These are phyloP conservation scores for Metarhizium rileyi DNA, from an alignment of 2,329 filamentous ascomycete species.

Conservation along the genomic window DNA sequence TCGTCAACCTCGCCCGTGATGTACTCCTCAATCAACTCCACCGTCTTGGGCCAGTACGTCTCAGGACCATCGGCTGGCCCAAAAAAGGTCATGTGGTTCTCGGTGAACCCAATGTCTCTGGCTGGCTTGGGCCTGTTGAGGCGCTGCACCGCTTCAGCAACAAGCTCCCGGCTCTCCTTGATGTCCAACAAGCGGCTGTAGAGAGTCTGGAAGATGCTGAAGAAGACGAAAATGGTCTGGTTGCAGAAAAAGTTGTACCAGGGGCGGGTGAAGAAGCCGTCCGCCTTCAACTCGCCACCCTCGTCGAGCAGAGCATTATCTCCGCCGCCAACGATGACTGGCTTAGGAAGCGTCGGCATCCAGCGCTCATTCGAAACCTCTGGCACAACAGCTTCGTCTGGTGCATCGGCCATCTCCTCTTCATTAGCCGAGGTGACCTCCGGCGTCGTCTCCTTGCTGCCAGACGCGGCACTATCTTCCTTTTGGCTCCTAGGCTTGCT, in stretches of 20 bases:
- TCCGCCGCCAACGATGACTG: constrained; percentile 41
- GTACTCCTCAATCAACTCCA: constrained; percentile 78
- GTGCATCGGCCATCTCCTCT: constrained; percentile 59
- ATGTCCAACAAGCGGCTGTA: constrained; percentile 77
- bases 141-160: constrained; percentile 63
- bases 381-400: constrained; percentile 46
- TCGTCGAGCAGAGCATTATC: constrained; percentile 47
- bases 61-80: constrained; percentile 47
- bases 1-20: constrained; percentile 76
- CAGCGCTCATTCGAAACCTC: constrained; percentile 56
- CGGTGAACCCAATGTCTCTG: constrained; percentile 70
- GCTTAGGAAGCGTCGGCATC: constrained; percentile 52
- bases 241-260: constrained; percentile 90
- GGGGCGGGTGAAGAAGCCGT: constrained; percentile 71
- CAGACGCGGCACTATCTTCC: constrained; percentile 66
- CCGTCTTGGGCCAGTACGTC: constrained; percentile 76
- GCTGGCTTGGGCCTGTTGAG: constrained; percentile 71
- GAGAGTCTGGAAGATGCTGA: constrained; percentile 85
- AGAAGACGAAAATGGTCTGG: constrained; percentile 85
- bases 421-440: constrained; percentile 70
- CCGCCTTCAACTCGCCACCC: constrained; percentile 58
- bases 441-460: constrained; percentile 82
- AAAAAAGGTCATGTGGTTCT: constrained; percentile 74
- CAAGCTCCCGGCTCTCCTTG: constrained; percentile 68
- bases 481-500: constrained; percentile 63